Percentiles rank a stretch among this genome's conserved stretches.
These are phyloP conservation scores for Rhizophora mangle DNA, from an alignment of 345 rosid genomes.

Conservation along the genomic window DNA sequence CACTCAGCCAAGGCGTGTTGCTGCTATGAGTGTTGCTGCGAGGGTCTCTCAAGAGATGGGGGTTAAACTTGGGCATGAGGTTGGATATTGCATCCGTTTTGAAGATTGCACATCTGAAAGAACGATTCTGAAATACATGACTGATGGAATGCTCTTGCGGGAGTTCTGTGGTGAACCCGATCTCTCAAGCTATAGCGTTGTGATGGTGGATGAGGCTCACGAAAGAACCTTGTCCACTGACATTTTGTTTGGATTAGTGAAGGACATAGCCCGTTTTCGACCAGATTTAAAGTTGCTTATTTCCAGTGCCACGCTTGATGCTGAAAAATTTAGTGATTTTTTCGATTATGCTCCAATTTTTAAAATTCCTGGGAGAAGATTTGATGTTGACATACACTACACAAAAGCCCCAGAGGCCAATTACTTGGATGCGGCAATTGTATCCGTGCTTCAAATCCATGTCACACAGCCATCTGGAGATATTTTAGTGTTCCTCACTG, in stretches of 20 bases:
- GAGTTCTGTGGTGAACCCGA: slow-evolving; percentile 81
- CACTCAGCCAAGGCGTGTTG: slow-evolving; percentile 85
- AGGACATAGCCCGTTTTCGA: slow-evolving; percentile 66
- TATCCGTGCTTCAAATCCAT: slow-evolving; percentile 69
- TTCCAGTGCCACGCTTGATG: slow-evolving; percentile 90
- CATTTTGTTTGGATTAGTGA: slow-evolving; percentile 74
- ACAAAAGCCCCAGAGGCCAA: slow-evolving; percentile 87
- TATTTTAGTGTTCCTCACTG: slow-evolving; percentile 74
- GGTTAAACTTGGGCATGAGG: slow-evolving; percentile 93
- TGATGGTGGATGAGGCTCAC: slow-evolving; percentile 89
- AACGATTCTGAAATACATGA: slow-evolving; percentile 78
- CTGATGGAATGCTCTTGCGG: slow-evolving; percentile 77
- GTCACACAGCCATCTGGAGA: slow-evolving; percentile 69
- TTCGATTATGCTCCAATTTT: slow-evolving; percentile 78
- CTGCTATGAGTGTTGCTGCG: slow-evolving; percentile 18
- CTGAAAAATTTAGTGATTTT: slow-evolving; percentile 79
- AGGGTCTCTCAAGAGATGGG: slow-evolving; percentile 90
- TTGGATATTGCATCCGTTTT: slow-evolving; percentile 78
- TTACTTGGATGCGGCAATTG: slow-evolving; percentile 80
- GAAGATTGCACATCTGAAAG: slow-evolving; percentile 86
- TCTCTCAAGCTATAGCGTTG: slow-evolving; percentile 66
- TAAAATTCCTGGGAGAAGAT: slow-evolving; percentile 80
- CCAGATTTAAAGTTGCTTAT: slow-evolving; percentile 83
- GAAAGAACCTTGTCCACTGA: slow-evolving; percentile 89
- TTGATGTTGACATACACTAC: slow-evolving; percentile 71